phyloP scores from a whole-genome alignment of 2,329 filamentous ascomycete genomes.

The Graphilbum sp. region DNA sequence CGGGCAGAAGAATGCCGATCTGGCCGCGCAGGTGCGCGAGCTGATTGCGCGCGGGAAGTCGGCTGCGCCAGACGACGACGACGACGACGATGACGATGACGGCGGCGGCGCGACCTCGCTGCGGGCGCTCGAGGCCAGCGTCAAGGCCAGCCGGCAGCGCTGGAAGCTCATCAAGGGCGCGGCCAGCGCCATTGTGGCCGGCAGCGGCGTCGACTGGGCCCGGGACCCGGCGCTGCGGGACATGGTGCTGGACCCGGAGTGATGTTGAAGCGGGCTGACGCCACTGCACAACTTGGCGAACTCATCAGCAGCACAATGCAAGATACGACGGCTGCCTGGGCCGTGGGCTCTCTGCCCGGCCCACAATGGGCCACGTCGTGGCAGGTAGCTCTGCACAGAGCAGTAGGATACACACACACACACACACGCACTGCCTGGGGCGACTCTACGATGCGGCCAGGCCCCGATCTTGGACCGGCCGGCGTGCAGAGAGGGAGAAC shows the following conservation, averaged over 20 bases:
- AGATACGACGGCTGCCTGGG: no score
- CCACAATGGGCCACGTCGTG: no score
- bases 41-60: conserved; percentile 25
- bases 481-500: no score
- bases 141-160: conserved; percentile 45
- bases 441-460: no score
- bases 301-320: no score
- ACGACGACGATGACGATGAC: conserved; percentile 29
- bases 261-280: no score
- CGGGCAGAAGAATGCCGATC: conserved; percentile 42
- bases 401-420: no score
- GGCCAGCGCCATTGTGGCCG: conserved; percentile 61
- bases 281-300: no score
- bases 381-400: no score
- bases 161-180: conserved; percentile 66
- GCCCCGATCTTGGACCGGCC: no score
- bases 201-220: conserved; percentile 72
- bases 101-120: conserved; percentile 32
- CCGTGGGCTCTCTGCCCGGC: no score
- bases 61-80: conserved; percentile 24
- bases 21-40: conserved; percentile 45
- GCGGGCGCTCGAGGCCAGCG: conserved; percentile 36
- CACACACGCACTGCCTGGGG: no score
- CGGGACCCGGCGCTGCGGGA: conserved; percentile 48
- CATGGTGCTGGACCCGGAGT: conserved; percentile 54